phyloP scores from a whole-genome alignment of 2,329 filamentous ascomycete species.

The Verticillium zaregamsianum region DNA sequence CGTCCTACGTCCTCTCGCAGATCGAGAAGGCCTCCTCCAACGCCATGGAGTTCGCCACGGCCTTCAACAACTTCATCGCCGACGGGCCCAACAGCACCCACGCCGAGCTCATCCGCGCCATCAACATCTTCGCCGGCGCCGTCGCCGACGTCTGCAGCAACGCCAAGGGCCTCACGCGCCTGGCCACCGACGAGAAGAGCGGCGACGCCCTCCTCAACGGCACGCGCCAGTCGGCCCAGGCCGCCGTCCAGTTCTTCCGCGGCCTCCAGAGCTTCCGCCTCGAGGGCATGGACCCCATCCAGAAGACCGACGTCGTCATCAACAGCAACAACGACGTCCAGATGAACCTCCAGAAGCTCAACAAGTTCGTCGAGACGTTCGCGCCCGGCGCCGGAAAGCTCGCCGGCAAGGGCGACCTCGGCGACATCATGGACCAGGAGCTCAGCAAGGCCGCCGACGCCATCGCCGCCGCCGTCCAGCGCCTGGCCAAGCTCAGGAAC shows the following conservation, averaged over 20 bases:
- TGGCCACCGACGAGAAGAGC: conserved; percentile 95
- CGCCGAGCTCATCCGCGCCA: conserved; percentile 86
- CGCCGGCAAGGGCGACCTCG: conserved; percentile 76
- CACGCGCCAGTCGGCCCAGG: conserved; percentile 77
- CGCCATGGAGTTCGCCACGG: conserved; percentile 94
- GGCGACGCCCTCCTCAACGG: conserved; percentile 78
- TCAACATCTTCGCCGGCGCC: conserved; percentile 85
- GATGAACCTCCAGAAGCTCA: conserved; percentile 87
- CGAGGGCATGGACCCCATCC: conserved; percentile 81
- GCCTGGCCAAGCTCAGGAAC: conserved; percentile 87
- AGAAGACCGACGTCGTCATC: conserved; percentile 96
- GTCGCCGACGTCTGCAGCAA: conserved; percentile 93
- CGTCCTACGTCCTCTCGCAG: conserved; percentile 90
- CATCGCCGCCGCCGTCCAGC: conserved; percentile 85
- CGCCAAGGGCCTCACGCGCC: conserved; percentile 88
- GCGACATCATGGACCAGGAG: conserved; percentile 88
- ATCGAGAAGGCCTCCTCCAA: conserved; percentile 94
- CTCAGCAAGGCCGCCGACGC: conserved; percentile 91
- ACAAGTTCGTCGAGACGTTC: conserved; percentile 88
- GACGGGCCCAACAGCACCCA: conserved; percentile 90
- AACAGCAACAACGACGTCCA: conserved; percentile 97
- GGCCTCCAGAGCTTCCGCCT: conserved; percentile 90
- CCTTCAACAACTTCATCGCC: conserved; percentile 98
- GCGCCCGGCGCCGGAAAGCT: conserved; percentile 84
- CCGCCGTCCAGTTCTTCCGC: conserved; percentile 92